Base-by-base conservation (phyloP, 1,284 basidiomycete genomes). In the Thelephora terrestris region DNA sequence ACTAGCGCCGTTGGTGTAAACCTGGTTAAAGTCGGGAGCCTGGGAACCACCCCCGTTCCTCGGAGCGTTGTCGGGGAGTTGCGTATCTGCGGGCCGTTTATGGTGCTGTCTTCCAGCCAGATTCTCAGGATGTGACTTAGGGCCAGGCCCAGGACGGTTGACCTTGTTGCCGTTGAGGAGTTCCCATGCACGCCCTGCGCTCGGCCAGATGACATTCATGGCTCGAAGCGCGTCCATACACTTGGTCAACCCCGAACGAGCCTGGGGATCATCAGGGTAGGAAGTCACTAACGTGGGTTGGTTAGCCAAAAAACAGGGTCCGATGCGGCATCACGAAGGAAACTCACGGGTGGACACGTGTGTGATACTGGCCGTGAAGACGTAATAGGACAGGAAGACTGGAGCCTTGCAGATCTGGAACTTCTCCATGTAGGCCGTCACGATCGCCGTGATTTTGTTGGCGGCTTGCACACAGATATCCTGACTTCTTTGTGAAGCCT, bases 361-460 rank as follows among this genome's bases (percentile, higher is more conserved):
- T 81, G 89, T 89, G 53, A 91, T 81, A 50, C 80, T 79, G 18
- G 88, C 88, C 7, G 80, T 83, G 67, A 91, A 92, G 21, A 90
- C 69, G 55, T 89, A 89, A 59, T 89, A 92, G 53, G 78, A 83
- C 43, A 90, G 65, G 61, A 89, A 91, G 2, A 83, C 82, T 2
- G 87, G 70, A 32, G 78, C 78, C 17, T 77, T 75, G 40, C 75
- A 74, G 47, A 88, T 69, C 44, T 74, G 73, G 62, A 81, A 85
- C 47, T 71, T 71, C 52, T 85, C 78, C 38, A 71, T 68, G 62
- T 85, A 89, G 2, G 76, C 63, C 2, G 69, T 64, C 17, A 78
- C 80, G 51, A 88, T 84, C 23, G 80, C 75, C 7, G 84, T 82
- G 51, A 91, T 88, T 51, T 85, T 81, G 55, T 87, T 88, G 7